These are phyloP conservation scores for bread wheat (Triticum aestivum) DNA, from an alignment of 176 grass and related monocot species.

Conservation along the genomic window IWGSC_CS_RefSeq_v2.1 NC_057803.1:607439478-607439977, in stretches of 20 bases:
- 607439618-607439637: background rate
- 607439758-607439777: constrained; percentile 47
- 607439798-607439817: constrained; percentile 42
- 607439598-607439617: background rate
- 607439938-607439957: too few relatives aligned
- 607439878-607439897: constrained; percentile 37
- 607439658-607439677: background rate
- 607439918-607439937: background rate
- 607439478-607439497: constrained; percentile 84
- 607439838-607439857: constrained; percentile 46
- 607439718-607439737: constrained; percentile 48
- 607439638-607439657: too few relatives aligned
- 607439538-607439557: too few relatives aligned
- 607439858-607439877: constrained; percentile 39
- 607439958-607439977: background rate
- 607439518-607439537: background rate
- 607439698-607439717: constrained; percentile 68
- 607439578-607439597: background rate
- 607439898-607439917: background rate
- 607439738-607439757: constrained; percentile 55
- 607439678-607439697: constrained; percentile 33
- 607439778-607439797: constrained; percentile 41
- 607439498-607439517: constrained; percentile 44
- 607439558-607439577: too few relatives aligned
- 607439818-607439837: constrained; percentile 42